Evolutionary conservation across 352 stramenopile species (phyloP).

Genomic region (Pythium apleroticum): DNA sequence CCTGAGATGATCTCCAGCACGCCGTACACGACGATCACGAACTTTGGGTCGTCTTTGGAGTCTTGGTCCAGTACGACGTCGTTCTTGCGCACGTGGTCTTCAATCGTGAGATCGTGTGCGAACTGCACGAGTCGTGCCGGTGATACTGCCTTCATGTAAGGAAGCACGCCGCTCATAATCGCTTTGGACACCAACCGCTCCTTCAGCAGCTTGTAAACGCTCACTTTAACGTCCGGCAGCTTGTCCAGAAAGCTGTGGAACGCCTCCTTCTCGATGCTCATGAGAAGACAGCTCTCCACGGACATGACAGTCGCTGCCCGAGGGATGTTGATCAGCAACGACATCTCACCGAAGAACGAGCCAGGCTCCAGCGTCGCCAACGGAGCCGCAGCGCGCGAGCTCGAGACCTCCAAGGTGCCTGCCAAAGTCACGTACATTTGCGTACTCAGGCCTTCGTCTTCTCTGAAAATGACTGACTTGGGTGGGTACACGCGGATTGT

Average conservation of each 20-base stretch:
- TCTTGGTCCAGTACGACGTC: slow-evolving; percentile 59
- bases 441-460: slow-evolving; percentile 76
- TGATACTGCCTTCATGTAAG: slow-evolving; percentile 63
- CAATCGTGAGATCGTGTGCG: slow-evolving; percentile 59
- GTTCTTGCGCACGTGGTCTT: slow-evolving; percentile 60
- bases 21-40: slow-evolving; percentile 70
- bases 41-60: slow-evolving; percentile 33
- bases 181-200: slow-evolving; percentile 70
- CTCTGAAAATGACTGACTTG: slow-evolving; percentile 65
- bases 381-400: slow-evolving; percentile 39
- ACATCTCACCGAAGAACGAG: slow-evolving; percentile 85
- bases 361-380: slow-evolving; percentile 65
- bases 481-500: slow-evolving; percentile 75
- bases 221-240: slow-evolving; percentile 48
- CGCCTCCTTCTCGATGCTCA: slow-evolving; percentile 75
- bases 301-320: slow-evolving; percentile 67
- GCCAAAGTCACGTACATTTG: slow-evolving; percentile 81
- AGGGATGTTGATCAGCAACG: slow-evolving; percentile 75
- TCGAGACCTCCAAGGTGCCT: slow-evolving; percentile 62
- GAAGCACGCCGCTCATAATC: slow-evolving; percentile 69
- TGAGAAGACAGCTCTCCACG: slow-evolving; percentile 72
- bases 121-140: slow-evolving; percentile 53
- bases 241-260: slow-evolving; percentile 68
- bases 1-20: slow-evolving; percentile 61
- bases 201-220: slow-evolving; percentile 61